These are phyloP conservation scores for Pleurotus giganteus DNA, from an alignment of 768 basidiomycete species.

Conservation along the genomic window DNA sequence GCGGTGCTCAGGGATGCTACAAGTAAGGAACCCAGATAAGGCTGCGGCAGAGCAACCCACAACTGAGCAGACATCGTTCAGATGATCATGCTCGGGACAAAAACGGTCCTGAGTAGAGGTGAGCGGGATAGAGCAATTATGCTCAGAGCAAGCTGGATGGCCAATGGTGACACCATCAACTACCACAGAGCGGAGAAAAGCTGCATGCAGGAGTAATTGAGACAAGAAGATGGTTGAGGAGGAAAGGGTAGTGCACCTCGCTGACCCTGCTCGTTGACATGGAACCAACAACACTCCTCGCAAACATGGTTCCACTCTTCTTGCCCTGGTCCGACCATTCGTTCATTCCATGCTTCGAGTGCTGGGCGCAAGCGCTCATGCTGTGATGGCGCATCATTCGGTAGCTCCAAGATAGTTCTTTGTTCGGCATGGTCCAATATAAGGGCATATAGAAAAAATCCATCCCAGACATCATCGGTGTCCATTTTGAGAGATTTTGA, in stretches of 20 bases:
- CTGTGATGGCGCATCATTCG: constrained; percentile 17
- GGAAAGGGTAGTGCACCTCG: constrained; percentile 7
- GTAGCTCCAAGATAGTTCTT: constrained; percentile 13
- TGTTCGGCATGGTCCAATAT: constrained; percentile 16
- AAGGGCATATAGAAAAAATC: constrained; percentile 19
- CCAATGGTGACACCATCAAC: constrained; percentile 32
- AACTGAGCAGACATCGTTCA: constrained; percentile 14
- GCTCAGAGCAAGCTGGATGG: constrained; percentile 26
- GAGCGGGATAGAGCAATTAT: constrained; percentile 24
- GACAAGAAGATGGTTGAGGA: background rate
- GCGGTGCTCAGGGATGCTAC: constrained; percentile 19
- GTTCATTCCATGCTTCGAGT: constrained; percentile 21
- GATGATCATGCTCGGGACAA: constrained; percentile 17
- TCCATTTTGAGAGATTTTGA: constrained; percentile 10
- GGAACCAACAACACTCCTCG: constrained; percentile 21
- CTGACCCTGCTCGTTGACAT: constrained; percentile 14
- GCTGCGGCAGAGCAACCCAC: constrained; percentile 10
- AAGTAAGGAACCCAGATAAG: constrained; percentile 16
- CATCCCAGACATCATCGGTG: constrained; percentile 23
- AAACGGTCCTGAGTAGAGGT: constrained; percentile 7
- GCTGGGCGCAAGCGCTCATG: constrained; percentile 16
- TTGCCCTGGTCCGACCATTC: constrained; percentile 25
- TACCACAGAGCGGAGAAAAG: constrained; percentile 16
- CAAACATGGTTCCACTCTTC: constrained; percentile 29
- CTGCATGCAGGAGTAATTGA: background rate